Percentiles rank a stretch among this genome's conserved stretches.
phyloP scores from a whole-genome alignment of 805 yeast species.

The Huiozyma naganishii region DNA sequence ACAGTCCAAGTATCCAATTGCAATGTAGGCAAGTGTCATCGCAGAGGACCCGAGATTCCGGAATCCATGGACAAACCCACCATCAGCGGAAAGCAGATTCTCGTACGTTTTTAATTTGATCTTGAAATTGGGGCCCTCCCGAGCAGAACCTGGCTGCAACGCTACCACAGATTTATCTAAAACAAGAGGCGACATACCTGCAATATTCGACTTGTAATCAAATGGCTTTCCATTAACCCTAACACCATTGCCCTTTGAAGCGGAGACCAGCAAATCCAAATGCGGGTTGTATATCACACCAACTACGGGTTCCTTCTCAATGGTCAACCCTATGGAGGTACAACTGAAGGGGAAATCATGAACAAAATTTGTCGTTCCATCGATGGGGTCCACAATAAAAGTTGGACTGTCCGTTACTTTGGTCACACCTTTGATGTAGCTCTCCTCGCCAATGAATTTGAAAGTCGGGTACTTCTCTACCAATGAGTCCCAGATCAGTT shows the following conservation, averaged over 20 bases:
- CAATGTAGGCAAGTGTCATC: conserved; percentile 47
- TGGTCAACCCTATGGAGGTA: conserved; percentile 50
- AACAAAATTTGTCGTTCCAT: conserved; percentile 56
- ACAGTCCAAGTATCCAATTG: conserved; percentile 48
- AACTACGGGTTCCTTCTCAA: conserved; percentile 39
- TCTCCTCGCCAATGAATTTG: conserved; percentile 53
- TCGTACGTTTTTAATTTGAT: conserved; percentile 67
- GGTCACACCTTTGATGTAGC: conserved; percentile 40
- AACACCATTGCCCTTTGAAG: conserved; percentile 46
- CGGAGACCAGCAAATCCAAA: conserved; percentile 39
- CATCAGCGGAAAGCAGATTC: conserved; percentile 77
- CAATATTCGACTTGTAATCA: conserved; percentile 53
- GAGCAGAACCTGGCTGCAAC: conserved; percentile 76
- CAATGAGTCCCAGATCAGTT: conserved; percentile 25
- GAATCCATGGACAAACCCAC: conserved; percentile 75
- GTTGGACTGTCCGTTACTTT: conserved; percentile 43
- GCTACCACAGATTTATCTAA: conserved; percentile 82
- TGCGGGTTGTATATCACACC: conserved; percentile 60
- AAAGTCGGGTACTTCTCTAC: conserved; percentile 35
- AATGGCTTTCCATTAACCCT: conserved; percentile 37
- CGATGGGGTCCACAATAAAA: conserved; percentile 55
- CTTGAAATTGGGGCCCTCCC: conserved; percentile 85
- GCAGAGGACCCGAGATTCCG: conserved; percentile 58
- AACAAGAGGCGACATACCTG: conserved; percentile 74
- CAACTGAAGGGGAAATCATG: conserved; percentile 55